These are phyloP conservation scores for Candida broadrunensis DNA, from an alignment of 805 yeast genomes.

Conservation along the genomic window DNA sequence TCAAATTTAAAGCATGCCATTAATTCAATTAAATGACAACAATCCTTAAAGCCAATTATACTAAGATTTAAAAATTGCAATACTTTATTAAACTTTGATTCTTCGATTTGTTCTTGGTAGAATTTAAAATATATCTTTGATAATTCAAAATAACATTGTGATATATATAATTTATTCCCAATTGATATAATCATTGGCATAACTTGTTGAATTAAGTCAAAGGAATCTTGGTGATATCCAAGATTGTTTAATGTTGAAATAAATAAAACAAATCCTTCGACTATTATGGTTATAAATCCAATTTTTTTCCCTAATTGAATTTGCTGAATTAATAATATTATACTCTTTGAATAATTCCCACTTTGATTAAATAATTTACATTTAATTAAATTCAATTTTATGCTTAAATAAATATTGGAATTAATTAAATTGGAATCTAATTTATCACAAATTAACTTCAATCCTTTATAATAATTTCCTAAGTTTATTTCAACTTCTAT, in stretches of 20 bases:
- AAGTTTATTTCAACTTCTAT: slow-evolving; percentile 28
- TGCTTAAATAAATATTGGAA: slow-evolving; percentile 40
- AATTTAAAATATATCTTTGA: slow-evolving; percentile 11
- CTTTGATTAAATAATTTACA: slow-evolving; percentile 41
- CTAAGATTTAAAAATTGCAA: slow-evolving; percentile 39
- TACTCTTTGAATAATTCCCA: slow-evolving; percentile 46
- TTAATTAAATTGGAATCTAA: slow-evolving; percentile 6
- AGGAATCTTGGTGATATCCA: slow-evolving; percentile 43
- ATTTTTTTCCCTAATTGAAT: slow-evolving; percentile 45
- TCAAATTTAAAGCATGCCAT: slow-evolving; percentile 39
- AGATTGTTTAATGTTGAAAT: slow-evolving; percentile 42
- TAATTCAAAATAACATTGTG: slow-evolving; percentile 31
- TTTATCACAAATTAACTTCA: slow-evolving; percentile 18
- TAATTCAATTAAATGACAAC: slow-evolving; percentile 37
- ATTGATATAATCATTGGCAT: slow-evolving; percentile 46
- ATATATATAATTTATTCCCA: slow-evolving; percentile 34
- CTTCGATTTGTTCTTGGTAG: slow-evolving; percentile 1
- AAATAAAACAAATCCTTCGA: slow-evolving; percentile 47
- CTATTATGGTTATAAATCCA: slow-evolving; percentile 42
- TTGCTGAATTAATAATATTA: slow-evolving; percentile 49
- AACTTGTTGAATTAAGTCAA: slow-evolving; percentile 32
- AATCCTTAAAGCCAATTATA: slow-evolving; percentile 42
- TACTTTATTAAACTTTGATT: slow-evolving; percentile 23
- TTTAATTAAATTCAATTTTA: slow-evolving; percentile 47
- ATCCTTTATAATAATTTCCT: slow-evolving; percentile 29